phyloP scores from a whole-genome alignment of 257 asterid genomes.

The Galeopsis tetrahit region DNA sequence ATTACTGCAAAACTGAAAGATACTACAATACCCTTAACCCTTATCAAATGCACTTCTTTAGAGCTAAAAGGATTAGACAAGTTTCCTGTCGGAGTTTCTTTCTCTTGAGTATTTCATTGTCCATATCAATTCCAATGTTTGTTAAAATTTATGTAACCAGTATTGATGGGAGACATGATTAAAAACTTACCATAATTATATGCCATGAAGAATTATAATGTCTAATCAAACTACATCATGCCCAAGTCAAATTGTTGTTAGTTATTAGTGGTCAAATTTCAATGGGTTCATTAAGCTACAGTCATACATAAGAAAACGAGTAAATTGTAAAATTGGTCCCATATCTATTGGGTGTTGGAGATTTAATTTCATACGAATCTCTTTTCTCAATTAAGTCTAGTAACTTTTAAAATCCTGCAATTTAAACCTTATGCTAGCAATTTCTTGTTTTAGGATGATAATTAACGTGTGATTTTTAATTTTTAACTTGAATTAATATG shows the following conservation, averaged over 20 bases:
- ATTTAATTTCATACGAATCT: too few relatives aligned
- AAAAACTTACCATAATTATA: not conserved
- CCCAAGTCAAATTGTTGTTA: constrained; percentile 8
- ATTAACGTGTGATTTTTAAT: too few relatives aligned
- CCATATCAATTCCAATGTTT: not conserved
- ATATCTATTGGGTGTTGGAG: too few relatives aligned
- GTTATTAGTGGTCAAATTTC: constrained; percentile 16
- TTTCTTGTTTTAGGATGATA: too few relatives aligned
- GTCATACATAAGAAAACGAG: not conserved
- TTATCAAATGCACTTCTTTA: not conserved
- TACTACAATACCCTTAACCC: constrained; percentile 1
- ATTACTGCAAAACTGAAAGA: not conserved
- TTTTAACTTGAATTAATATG: too few relatives aligned
- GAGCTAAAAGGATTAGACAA: constrained; percentile 2
- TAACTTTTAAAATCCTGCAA: too few relatives aligned
- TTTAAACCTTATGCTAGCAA: too few relatives aligned
- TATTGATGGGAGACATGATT: not conserved
- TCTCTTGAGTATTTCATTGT: not conserved
- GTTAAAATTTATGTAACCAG: not conserved
- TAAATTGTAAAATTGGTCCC: too few relatives aligned
- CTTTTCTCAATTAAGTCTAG: too few relatives aligned
- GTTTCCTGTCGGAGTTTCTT: not conserved
- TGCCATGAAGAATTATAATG: not conserved
- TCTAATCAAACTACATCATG: constrained; percentile 8
- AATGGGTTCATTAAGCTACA: not conserved